Evolutionary conservation across 2,329 filamentous ascomycete genomes (phyloP).

Genomic region (Aureobasidium namibiae): DNA sequence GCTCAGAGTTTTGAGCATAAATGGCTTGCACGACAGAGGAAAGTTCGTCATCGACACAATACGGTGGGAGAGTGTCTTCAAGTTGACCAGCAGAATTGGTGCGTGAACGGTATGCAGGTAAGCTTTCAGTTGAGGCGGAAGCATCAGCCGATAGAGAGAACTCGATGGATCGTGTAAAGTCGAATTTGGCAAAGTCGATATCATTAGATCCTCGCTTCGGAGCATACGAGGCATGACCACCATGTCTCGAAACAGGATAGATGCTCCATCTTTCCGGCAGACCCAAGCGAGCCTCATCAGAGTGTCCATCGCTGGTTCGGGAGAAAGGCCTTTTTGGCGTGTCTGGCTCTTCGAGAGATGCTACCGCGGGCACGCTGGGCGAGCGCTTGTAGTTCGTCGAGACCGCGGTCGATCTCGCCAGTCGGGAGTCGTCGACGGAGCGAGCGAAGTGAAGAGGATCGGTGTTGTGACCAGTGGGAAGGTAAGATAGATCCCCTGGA

Average conservation of each 20-base stretch:
- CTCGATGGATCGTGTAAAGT: background rate
- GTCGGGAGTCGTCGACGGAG: background rate
- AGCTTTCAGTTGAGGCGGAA: background rate
- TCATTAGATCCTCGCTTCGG: background rate
- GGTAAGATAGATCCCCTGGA: background rate
- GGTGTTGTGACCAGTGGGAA: background rate
- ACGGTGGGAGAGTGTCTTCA: background rate
- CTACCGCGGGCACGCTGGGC: background rate
- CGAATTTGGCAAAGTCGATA: background rate
- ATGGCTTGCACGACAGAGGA: background rate
- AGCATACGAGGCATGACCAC: background rate
- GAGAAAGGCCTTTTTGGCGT: background rate
- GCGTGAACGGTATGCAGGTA: background rate
- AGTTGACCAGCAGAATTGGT: background rate
- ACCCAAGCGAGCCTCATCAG: background rate
- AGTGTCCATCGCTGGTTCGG: background rate
- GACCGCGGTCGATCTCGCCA: background rate
- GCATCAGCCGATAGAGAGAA: background rate
- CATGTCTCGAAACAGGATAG: background rate
- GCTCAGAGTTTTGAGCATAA: background rate
- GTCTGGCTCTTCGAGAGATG: background rate
- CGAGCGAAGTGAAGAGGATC: background rate
- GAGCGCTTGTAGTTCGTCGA: constrained; percentile 6
- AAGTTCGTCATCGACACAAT: background rate
- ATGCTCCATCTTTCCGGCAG: background rate